Conservation (phyloP, 768 basidiomycete species). For the Hysterangium stoloniferum region DNA sequence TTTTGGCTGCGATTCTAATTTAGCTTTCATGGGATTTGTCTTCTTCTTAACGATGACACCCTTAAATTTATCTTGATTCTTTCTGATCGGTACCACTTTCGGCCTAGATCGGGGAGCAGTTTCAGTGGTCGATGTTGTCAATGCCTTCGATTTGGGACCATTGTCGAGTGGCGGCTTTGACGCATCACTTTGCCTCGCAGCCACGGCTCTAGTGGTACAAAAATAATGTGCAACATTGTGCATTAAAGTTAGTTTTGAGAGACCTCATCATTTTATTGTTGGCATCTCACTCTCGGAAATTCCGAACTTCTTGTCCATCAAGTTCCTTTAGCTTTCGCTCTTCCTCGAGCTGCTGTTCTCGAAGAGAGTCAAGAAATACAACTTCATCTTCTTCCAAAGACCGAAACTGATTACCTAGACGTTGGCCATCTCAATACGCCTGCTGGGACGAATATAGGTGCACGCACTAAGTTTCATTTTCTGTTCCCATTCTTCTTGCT, state of each 20-base stretch:
- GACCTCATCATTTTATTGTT: too few species aligned
- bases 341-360: slow-evolving; percentile 67
- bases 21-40: slow-evolving; percentile 32
- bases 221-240: slow-evolving; percentile 10
- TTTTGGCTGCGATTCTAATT: slow-evolving; percentile 11
- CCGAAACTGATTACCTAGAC: slow-evolving; percentile 76
- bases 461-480: slow-evolving; percentile 63
- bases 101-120: slow-evolving; percentile 19
- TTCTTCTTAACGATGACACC: slow-evolving; percentile 80
- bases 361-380: slow-evolving; percentile 77
- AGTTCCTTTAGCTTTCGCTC: slow-evolving; percentile 65
- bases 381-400: slow-evolving; percentile 88
- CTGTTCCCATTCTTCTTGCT: slow-evolving; percentile 92
- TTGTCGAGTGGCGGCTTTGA: slow-evolving; percentile 13
- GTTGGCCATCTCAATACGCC: slow-evolving; percentile 7
- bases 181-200: slow-evolving; percentile 49
- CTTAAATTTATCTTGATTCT: slow-evolving; percentile 66
- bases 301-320: slow-evolving; percentile 73
- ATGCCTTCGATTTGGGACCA: slow-evolving; percentile 17
- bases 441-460: neutral
- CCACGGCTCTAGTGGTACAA: slow-evolving; percentile 45
- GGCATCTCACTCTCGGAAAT: slow-evolving; percentile 63
- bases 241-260: neutral
- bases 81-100: slow-evolving; percentile 36
- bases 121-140: slow-evolving; percentile 16